Base-by-base conservation (phyloP, 495 filamentous ascomycete species). In the Penicillium canariense region DNA sequence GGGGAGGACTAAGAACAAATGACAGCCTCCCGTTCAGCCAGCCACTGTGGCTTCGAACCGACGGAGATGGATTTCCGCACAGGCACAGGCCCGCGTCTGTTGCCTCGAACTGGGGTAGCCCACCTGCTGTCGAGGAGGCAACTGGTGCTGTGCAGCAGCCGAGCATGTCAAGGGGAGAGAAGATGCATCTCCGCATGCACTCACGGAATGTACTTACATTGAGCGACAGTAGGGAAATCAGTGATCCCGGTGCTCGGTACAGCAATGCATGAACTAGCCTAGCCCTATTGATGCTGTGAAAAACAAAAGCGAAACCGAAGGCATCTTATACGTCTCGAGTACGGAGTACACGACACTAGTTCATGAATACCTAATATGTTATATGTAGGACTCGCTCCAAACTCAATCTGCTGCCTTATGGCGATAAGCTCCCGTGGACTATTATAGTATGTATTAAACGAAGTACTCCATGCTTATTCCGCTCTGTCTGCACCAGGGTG, bases 1-100 rank as follows among this genome's bases (percentile, higher is more conserved):
- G 25, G 25, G 26, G 5, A 40, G 12, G 12, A n/a, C 18, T 31
- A 27, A 9, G 17, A 22, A 7, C 9, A 42, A 18, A 20, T 53
- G 52, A 48, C 31, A 55, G 44, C 30, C 18, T 20, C 43, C 20
- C 18, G 9, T 32, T 62, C 60, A 62, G 60, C 60, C 38, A 59
- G 60, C 60, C 60, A 59, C 60, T 20, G 39, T 23, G 27, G 18
- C 5, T 10, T 10, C 15, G n/a, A 28, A 12, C 7, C 5, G 15
- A 34, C 43, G 52, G 50, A 27, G 30, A 14, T 47, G 11, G 2
- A 30, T 28, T 50, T 52, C 52, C 40, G 52, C 7, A 11, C 34
- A 51, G 27, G 52, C 31, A 52, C 47, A 26, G 48, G 42, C 14
- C 34, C 27, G 42, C n/a, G 31, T 12, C 40, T 51, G 42, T 40